These are phyloP conservation scores for Sugiyamaella lignohabitans DNA, from an alignment of 805 yeast genomes.

Conservation along the genomic window DNA sequence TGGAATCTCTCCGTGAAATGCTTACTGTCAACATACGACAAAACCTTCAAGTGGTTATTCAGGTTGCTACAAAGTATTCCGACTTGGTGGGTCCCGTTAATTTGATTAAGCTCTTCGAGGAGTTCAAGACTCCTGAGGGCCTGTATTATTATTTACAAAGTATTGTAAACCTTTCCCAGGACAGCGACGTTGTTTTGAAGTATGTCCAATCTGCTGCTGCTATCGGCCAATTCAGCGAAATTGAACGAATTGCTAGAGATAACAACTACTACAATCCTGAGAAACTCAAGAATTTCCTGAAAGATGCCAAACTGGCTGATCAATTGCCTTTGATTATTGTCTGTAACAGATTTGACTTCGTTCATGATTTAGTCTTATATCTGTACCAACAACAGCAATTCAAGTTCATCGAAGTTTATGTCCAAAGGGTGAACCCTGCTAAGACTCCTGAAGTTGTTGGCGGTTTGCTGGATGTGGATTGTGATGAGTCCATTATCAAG, in stretches of 20 bases:
- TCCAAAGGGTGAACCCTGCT: constrained; percentile 93
- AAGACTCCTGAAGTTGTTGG: constrained; percentile 96
- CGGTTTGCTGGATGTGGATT: constrained; percentile 92
- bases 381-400: constrained; percentile 92
- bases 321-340: constrained; percentile 95
- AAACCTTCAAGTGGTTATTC: constrained; percentile 88
- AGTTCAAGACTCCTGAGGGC: constrained; percentile 87
- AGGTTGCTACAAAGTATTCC: constrained; percentile 93
- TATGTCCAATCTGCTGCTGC: constrained; percentile 92
- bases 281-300: constrained; percentile 93
- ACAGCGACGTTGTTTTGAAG: constrained; percentile 91
- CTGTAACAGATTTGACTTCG: constrained; percentile 85
- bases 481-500: constrained; percentile 86
- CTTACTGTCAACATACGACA: constrained; percentile 71
- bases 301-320: constrained; percentile 88
- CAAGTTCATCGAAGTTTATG: constrained; percentile 96
- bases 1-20: constrained; percentile 81
- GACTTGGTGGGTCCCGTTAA: constrained; percentile 84
- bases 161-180: constrained; percentile 88
- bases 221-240: constrained; percentile 84
- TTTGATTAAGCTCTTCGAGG: constrained; percentile 87
- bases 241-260: constrained; percentile 92
- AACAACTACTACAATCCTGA: constrained; percentile 94
- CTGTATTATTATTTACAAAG: constrained; percentile 89
- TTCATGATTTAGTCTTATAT: constrained; percentile 88